phyloP scores from a whole-genome alignment of 2,329 filamentous ascomycete species.

The Diaporthe eres region DNA sequence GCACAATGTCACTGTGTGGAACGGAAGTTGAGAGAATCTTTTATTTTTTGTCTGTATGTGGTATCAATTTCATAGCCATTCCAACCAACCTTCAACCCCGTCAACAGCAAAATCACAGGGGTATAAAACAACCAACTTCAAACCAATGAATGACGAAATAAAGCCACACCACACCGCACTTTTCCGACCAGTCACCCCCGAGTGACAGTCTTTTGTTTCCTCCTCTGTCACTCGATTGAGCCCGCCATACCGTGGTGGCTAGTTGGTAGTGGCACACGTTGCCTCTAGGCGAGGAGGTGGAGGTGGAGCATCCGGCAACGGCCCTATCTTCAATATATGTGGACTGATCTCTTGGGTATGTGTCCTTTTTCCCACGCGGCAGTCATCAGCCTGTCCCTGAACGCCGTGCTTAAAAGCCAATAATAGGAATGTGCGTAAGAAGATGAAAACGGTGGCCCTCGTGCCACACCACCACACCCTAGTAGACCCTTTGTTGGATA shows the following conservation, averaged over 20 bases:
- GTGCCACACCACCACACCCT: neutral
- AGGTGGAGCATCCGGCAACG: neutral
- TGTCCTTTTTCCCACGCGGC: neutral
- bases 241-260: neutral
- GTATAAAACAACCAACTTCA: constrained; percentile 29
- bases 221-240: neutral
- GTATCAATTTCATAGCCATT: constrained; percentile 26
- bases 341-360: neutral
- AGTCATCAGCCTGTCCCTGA: constrained; percentile 18
- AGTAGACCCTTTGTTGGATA: neutral
- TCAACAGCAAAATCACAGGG: constrained; percentile 21
- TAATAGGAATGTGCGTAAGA: constrained; percentile 20
- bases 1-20: neutral
- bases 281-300: neutral
- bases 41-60: constrained; percentile 16
- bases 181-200: neutral
- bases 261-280: neutral
- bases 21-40: constrained; percentile 14
- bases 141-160: constrained; percentile 16
- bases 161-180: constrained; percentile 1
- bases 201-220: neutral
- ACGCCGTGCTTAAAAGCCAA: constrained; percentile 39
- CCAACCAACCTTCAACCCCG: constrained; percentile 16
- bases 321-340: neutral
- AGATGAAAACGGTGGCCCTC: neutral